Conservation (phyloP, 163 green algal genomes). For the Chlamydomonas reinhardtii region DNA sequence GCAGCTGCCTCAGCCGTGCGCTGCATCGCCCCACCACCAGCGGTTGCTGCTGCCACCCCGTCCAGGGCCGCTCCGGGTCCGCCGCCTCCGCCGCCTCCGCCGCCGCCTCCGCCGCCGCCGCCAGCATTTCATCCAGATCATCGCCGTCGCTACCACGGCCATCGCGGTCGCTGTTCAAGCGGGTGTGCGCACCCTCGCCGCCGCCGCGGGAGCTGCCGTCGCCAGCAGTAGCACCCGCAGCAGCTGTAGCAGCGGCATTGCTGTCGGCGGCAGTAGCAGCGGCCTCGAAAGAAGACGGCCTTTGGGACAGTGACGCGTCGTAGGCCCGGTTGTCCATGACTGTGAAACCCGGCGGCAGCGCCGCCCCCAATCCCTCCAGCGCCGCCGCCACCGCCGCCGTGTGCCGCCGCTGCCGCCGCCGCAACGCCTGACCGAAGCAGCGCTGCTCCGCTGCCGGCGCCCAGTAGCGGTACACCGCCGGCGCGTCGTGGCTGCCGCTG, state of each 20-base stretch:
- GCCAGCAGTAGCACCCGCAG: neutral
- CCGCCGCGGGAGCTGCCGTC: too few species aligned
- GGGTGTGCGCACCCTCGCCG: too few species aligned
- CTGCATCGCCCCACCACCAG: conserved; percentile 29
- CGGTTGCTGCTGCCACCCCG: conserved; percentile 20
- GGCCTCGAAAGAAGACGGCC: too few species aligned
- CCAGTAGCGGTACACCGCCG: conserved; percentile 38
- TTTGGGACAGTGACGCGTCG: too few species aligned
- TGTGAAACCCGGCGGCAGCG: too few species aligned
- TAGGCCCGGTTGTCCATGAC: too few species aligned
- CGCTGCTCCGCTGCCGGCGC: conserved; percentile 41
- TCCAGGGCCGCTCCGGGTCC: neutral
- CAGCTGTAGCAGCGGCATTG: neutral
- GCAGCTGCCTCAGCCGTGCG: conserved; percentile 42
- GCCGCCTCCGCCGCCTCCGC: neutral
- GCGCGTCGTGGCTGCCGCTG: neutral
- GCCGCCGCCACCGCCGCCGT: conserved; percentile 13
- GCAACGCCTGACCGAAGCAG: conserved; percentile 7
- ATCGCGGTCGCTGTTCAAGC: too few species aligned
- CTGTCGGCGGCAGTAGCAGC: neutral
- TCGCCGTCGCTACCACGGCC: too few species aligned
- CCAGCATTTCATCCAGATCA: too few species aligned
- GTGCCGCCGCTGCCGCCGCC: conserved; percentile 13
- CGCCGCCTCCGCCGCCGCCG: neutral
- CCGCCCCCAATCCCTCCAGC: neutral